Evolutionary conservation across 2,329 filamentous ascomycete species (phyloP).

Genomic region (Ramularia collo-cygni): DNA sequence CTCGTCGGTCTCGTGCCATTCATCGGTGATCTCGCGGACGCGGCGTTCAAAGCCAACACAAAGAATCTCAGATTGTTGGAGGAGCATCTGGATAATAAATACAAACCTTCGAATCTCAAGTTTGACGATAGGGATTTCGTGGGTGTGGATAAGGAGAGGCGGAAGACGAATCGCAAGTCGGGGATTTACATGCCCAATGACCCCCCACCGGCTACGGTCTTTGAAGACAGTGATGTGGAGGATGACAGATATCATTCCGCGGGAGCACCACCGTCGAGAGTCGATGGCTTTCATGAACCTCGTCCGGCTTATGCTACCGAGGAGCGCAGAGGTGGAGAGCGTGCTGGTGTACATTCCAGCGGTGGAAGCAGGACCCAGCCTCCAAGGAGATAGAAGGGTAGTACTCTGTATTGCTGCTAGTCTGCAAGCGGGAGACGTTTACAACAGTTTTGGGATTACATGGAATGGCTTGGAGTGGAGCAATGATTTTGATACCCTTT

Average conservation of each 20-base stretch:
- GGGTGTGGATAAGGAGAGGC: conserved; percentile 25
- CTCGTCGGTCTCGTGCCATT: conserved; percentile 66
- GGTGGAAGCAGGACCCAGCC: conserved; percentile 7
- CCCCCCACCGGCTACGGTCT: conserved; percentile 40
- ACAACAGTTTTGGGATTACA: too few species aligned
- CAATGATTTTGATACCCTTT: too few species aligned
- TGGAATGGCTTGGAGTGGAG: too few species aligned
- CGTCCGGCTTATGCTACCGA: conserved; percentile 11
- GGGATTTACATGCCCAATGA: conserved; percentile 29
- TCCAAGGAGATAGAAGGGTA: too few species aligned
- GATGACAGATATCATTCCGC: conserved; percentile 18
- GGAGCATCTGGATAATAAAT: conserved; percentile 60
- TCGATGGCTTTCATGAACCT: conserved; percentile 11
- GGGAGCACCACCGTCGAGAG: too few species aligned
- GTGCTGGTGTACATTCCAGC: too few species aligned
- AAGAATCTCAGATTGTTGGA: conserved; percentile 67
- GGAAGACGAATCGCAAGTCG: conserved; percentile 27
- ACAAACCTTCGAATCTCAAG: conserved; percentile 40
- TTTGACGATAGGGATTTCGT: conserved; percentile 22
- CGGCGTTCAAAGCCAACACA: conserved; percentile 67
- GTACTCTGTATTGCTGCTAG: too few species aligned
- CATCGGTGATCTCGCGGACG: conserved; percentile 68
- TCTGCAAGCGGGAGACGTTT: too few species aligned
- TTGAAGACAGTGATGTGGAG: conserved; percentile 40
- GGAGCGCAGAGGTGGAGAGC: conserved; percentile 12